Base-by-base conservation (phyloP, 2,329 filamentous ascomycete species). In the Elsinoe necatrix region DNA sequence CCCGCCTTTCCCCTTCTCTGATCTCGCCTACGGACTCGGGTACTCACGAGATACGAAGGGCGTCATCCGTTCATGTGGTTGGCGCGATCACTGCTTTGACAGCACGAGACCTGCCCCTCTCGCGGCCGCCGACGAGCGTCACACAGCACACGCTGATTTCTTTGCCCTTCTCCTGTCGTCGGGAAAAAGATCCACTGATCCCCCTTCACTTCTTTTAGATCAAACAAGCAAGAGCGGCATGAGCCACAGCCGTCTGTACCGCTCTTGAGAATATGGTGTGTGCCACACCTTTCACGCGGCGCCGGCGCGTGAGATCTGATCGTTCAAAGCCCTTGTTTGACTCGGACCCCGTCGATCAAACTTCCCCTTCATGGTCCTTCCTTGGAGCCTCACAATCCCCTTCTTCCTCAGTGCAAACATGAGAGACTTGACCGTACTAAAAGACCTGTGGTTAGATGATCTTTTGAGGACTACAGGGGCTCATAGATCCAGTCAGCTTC, bases 191-290 rank as follows among this genome's bases (percentile, higher is more conserved):
- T 52, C 48, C 48, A 52, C 48, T 1, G n/a, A 23, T 37, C 43
- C 9, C 31, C 48, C 48, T 37, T 52, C 27, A 37, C 27, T 37
- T 52, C 27, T 52, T 52, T 37, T 9, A 25, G 48, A 35, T 37
- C 27, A 52, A 52, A 52, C 29, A 52, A 52, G 48, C 48, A 52
- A 52, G 16, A 37, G 48, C 48, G 31, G 48, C 48, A 52, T 37
- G 48, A 52, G 48, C 48, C 48, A 52, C 48, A 37, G 2, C 48
- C 48, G 48, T 52, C 18, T 52, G 29, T 18, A 39, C 48, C 48
- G 31, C n/a, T 16, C 12, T 16, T 52, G n/a, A 14, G 14, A 23
- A 50, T 31, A 12, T n/a, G n/a, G n/a, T n/a, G 27, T 50, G 45
- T 35, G 45, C 45, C 45, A 50, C 45, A 31, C 7, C 2, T 50